Evolutionary conservation across 2,329 filamentous ascomycete species (phyloP), one percentile per base, ranked within the genome.

Genomic region (Diaporthe longicolla): DNA sequence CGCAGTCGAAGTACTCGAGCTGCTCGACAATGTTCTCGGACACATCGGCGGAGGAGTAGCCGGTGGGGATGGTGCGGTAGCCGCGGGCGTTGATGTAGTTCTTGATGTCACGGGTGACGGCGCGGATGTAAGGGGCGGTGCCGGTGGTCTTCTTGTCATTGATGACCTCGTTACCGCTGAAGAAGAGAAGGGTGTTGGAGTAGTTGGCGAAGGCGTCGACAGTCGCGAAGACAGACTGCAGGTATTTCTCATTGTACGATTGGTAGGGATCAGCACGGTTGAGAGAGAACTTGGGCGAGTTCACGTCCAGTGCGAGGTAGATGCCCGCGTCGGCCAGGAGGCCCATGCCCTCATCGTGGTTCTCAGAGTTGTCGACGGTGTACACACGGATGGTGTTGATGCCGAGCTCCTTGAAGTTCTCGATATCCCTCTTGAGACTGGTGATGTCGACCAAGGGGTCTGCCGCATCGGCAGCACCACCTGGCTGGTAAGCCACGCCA

Each of bases 341-440:
- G 74, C 88, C 86, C 95, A 98, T 98, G 87, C 95, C 98, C 76
- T 91, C 89, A 79, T 95, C 92, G 85, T 98, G 95, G 83, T 93
- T 85, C 78, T 88, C 85, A 68, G 92, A 92, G 89, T 98, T 98
- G 87, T 98, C 95, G 78, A 97, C 92, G 19, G 93, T 95, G 89
- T 98, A 98, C 76, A 98, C 93, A 84, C 95, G 95, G 81, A 98
- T 88, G 40, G 95, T 95, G 88, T 98, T 98, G 85, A 98, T 87
- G 66, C 95, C 95, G 68, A 98, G 88, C 77, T 95, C 90, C 87
- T 94, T 90, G 91, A 98, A 97, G 82, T 94, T 88, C 68, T 85
- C 84, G 78, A 98, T 93, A 81, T 97, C 95, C 77, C 95, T 93
- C 82, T 90, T 89, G 90, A 95, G 97, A 80, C 88, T 85, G 4